A percentile compares a stretch with the other conserved stretches of the same genome.
Evolutionary conservation across 2,329 filamentous ascomycete genomes (phyloP).

Genomic region (Stemphylium beticola): DNA sequence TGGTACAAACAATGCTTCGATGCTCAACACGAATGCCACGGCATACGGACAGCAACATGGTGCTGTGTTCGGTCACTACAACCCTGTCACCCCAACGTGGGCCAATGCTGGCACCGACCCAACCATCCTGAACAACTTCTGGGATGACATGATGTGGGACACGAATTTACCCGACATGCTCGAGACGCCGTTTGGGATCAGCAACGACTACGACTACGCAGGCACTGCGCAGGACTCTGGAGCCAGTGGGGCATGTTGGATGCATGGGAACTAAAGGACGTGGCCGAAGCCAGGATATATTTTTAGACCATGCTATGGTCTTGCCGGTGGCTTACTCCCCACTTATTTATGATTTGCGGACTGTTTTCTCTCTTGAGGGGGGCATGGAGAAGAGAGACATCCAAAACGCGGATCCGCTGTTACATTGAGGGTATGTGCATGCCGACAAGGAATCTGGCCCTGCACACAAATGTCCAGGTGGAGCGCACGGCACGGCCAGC

Average conservation of each 20-base stretch:
- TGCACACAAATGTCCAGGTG: too few species aligned
- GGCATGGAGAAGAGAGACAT: too few species aligned
- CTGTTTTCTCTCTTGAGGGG: too few species aligned
- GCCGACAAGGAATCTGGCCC: too few species aligned
- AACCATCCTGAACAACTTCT: slow-evolving; percentile 44
- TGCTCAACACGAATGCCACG: slow-evolving; percentile 21
- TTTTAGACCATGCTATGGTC: too few species aligned
- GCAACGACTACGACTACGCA: slow-evolving; percentile 45
- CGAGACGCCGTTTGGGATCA: slow-evolving; percentile 43
- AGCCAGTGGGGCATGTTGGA: slow-evolving; percentile 42
- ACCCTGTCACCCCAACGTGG: slow-evolving; percentile 35
- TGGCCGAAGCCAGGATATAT: not conserved
- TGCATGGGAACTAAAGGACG: slow-evolving; percentile 41
- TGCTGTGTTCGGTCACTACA: slow-evolving; percentile 27
- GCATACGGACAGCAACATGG: slow-evolving; percentile 5
- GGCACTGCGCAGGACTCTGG: slow-evolving; percentile 43
- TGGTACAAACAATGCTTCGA: slow-evolving; percentile 15
- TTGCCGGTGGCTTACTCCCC: too few species aligned
- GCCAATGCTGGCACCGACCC: slow-evolving; percentile 34
- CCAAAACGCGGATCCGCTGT: not conserved
- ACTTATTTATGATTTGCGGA: too few species aligned
- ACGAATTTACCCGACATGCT: slow-evolving; percentile 48
- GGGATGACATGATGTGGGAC: slow-evolving; percentile 54
- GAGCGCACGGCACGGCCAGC: too few species aligned
- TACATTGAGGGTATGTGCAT: not conserved